Conservation (phyloP, 129 eudicot species). For the Flaveria bidentis region DNA sequence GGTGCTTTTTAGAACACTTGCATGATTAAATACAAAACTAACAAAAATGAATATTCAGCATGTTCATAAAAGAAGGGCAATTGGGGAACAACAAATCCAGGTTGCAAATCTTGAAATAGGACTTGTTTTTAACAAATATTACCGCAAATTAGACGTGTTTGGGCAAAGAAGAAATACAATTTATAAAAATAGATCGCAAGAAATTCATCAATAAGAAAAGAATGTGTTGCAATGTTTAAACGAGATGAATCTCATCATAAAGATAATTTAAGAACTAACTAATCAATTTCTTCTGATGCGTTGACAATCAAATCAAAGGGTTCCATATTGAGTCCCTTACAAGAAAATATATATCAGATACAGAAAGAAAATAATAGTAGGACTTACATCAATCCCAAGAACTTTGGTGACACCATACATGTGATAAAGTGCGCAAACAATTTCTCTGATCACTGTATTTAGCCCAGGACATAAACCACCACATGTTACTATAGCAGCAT, state of each 20-base stretch:
- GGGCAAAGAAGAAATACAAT: too few species aligned
- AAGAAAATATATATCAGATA: background rate
- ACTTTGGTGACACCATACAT: slow-evolving; percentile 90
- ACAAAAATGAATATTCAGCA: too few species aligned
- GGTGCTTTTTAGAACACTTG: too few species aligned
- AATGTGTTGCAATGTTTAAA: background rate
- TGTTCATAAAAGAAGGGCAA: background rate
- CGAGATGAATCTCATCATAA: background rate
- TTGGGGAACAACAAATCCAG: background rate
- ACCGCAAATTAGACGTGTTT: background rate
- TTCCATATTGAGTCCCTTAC: background rate
- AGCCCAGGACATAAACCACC: slow-evolving; percentile 95
- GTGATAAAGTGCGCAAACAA: slow-evolving; percentile 74
- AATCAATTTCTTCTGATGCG: too few species aligned
- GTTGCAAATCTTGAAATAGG: background rate
- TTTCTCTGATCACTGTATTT: slow-evolving; percentile 92
- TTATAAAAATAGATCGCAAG: background rate
- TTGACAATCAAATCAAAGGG: background rate
- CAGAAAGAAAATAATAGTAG: background rate
- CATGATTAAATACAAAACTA: too few species aligned
- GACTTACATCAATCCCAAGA: slow-evolving; percentile 87
- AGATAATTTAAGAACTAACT: background rate
- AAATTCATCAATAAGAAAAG: background rate
- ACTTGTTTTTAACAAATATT: background rate
- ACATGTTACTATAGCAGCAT: slow-evolving; percentile 85